phyloP scores from a whole-genome alignment of 352 stramenopile genomes.

The Globisporangium nodosum region DNA sequence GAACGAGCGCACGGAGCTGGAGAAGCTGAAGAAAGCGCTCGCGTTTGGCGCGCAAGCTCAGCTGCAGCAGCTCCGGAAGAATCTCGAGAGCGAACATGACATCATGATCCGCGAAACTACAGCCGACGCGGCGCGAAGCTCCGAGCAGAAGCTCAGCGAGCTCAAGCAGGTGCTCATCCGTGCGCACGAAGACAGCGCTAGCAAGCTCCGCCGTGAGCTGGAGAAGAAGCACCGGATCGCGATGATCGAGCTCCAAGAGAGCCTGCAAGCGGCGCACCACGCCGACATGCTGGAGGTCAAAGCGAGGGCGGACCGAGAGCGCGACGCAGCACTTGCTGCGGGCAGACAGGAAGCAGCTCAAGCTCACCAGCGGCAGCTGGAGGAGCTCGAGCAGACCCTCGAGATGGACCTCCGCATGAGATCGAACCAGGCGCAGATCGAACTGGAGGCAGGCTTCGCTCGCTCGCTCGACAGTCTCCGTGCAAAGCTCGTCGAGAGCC shows the following conservation, averaged over 20 bases:
- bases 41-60: constrained; percentile 56
- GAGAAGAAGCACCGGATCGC: constrained; percentile 41
- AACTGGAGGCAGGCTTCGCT: constrained; percentile 32
- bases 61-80: constrained; percentile 43
- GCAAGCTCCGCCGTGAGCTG: constrained; percentile 31
- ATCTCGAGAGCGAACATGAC: constrained; percentile 36
- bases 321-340: constrained; percentile 13
- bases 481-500: constrained; percentile 18
- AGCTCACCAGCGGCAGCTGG: constrained; percentile 29
- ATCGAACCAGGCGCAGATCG: constrained; percentile 34
- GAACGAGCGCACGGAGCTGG: constrained; percentile 40
- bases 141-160: constrained; percentile 35
- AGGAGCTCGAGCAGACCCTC: constrained; percentile 30
- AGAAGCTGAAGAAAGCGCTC: constrained; percentile 56
- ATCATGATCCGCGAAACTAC: constrained; percentile 23
- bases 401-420: constrained; percentile 32
- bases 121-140: constrained; percentile 16
- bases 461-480: constrained; percentile 31
- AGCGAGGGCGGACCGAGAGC: constrained; percentile 18
- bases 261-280: constrained; percentile 28
- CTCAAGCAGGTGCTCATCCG: constrained; percentile 32
- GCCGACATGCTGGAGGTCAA: constrained; percentile 18
- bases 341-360: constrained; percentile 23
- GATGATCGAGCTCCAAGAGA: constrained; percentile 47
- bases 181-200: constrained; percentile 30